Percentiles rank a stretch among this genome's conserved stretches.
phyloP scores from a whole-genome alignment of 2,329 filamentous ascomycete genomes.

The Phaeoacremonium minimum region DNA sequence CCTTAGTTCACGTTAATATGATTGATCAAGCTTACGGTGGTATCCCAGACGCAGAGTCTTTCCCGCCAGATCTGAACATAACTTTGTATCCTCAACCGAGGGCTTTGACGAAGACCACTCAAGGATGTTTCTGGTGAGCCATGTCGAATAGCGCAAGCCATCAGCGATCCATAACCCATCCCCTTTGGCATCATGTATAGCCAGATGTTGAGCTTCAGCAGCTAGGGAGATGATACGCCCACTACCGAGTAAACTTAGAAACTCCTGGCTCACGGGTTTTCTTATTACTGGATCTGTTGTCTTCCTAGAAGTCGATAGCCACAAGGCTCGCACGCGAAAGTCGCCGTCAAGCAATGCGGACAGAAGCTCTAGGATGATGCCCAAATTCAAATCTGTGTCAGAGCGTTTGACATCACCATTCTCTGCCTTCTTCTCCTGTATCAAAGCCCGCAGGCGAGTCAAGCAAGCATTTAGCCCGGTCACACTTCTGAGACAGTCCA shows the following conservation, averaged over 20 bases:
- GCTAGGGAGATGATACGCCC: constrained; percentile 45
- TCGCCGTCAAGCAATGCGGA: constrained; percentile 33
- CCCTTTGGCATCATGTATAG: constrained; percentile 29
- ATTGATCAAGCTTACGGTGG: constrained; percentile 44
- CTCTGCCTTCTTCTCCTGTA: constrained; percentile 42
- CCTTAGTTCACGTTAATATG: not conserved
- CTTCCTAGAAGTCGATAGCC: constrained; percentile 22
- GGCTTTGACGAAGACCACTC: constrained; percentile 27
- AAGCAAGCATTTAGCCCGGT: constrained; percentile 75
- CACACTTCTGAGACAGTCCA: constrained; percentile 66
- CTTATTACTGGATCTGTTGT: constrained; percentile 13
- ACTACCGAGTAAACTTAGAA: constrained; percentile 40
- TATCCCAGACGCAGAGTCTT: constrained; percentile 70
- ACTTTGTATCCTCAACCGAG: constrained; percentile 30
- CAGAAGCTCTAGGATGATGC: constrained; percentile 38
- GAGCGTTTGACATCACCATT: constrained; percentile 30
- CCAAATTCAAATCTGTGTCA: constrained; percentile 37
- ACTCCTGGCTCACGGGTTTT: constrained; percentile 34
- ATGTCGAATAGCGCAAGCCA: constrained; percentile 61
- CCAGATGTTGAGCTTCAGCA: constrained; percentile 50
- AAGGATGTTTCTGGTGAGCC: constrained; percentile 65
- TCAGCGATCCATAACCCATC: constrained; percentile 56
- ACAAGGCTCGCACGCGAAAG: constrained; percentile 28
- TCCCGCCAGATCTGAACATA: constrained; percentile 44
- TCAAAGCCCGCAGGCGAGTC: constrained; percentile 61